Conservation (phyloP, 169 alveolate species). For the Cryptosporidium xiaoi region DNA sequence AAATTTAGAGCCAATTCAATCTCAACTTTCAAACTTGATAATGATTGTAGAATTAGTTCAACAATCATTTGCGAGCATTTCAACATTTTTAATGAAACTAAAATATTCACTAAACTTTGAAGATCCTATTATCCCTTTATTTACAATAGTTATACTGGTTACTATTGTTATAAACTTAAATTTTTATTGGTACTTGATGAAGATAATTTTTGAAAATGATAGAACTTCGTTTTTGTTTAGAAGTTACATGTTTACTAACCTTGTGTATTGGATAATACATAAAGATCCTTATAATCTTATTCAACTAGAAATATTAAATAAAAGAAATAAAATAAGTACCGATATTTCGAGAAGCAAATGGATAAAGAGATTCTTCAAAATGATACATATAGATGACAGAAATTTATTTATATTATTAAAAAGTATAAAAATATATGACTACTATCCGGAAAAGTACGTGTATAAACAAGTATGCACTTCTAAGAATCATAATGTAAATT, state of each 20-base stretch:
- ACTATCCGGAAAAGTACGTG: conserved; percentile 56
- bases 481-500: background rate
- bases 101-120: conserved; percentile 65
- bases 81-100: conserved; percentile 28
- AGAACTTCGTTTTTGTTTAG: background rate
- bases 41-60: conserved; percentile 49
- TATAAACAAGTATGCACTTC: conserved; percentile 9
- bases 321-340: conserved; percentile 3
- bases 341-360: background rate
- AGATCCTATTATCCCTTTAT: conserved; percentile 53
- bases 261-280: background rate
- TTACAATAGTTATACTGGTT: background rate
- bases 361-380: conserved; percentile 13
- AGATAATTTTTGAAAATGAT: background rate
- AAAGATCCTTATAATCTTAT: conserved; percentile 53
- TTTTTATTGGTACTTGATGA: background rate
- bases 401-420: conserved; percentile 10
- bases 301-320: conserved; percentile 50
- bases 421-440: conserved; percentile 24
- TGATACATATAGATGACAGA: conserved; percentile 30
- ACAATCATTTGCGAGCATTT: conserved; percentile 32
- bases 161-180: background rate
- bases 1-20: conserved; percentile 61
- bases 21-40: conserved; percentile 35
- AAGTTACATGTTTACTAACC: conserved; percentile 5